Evolutionary conservation across 163 green algal genomes (phyloP), one percentile per base, ranked within the genome.

Genomic region (Prototheca wickerhamii): DNA sequence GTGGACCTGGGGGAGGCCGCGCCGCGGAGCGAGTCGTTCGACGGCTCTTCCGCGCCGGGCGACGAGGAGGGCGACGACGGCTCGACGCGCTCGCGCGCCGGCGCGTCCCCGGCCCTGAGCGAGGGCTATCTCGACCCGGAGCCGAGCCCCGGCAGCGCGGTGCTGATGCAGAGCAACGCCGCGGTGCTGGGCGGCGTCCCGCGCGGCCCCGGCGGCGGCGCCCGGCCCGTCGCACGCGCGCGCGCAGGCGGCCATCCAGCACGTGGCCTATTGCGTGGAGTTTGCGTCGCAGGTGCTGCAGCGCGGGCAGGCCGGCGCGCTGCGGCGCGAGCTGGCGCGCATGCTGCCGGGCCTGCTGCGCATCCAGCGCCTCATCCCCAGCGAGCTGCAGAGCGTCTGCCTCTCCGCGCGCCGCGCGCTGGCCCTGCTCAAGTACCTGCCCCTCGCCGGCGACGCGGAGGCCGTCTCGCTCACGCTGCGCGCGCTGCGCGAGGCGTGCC

Each of bases 361-460:
- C 28, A 70, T 87, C 29, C 84, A 91, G 77, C 76, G 84, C 33
- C 33, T 83, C 10, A 64, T 81, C 44, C 70, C 73, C 65, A 81
- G 79, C 1, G 60, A 84, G 63, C 68, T 91, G 29, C 84, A 91
- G 71, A 80, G 73, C 51, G 80, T 95, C 61, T 55, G 72, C 0
- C 44, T 77, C 25, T 79, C 86, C 46, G 75, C 81, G 1, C 84
- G 86, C 58, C 60, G 72, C 23, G 73, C 84, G 6, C 69, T 89
- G 31, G 73, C 76, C 4, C 60, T 86, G 60, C 64, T 87, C 29
- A 91, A 92, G 70, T 91, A 92, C 72, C 65, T 89, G 54, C 78
- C 78, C 0, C 75, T 92, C 42, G 49, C 37, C 5, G 7, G n/a
- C 3, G 7, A 15, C 32, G 51, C 73, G 43, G 37, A 86, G 33